Base-by-base conservation (phyloP, 768 basidiomycete species). In the Tylopilus subfusipes region DNA sequence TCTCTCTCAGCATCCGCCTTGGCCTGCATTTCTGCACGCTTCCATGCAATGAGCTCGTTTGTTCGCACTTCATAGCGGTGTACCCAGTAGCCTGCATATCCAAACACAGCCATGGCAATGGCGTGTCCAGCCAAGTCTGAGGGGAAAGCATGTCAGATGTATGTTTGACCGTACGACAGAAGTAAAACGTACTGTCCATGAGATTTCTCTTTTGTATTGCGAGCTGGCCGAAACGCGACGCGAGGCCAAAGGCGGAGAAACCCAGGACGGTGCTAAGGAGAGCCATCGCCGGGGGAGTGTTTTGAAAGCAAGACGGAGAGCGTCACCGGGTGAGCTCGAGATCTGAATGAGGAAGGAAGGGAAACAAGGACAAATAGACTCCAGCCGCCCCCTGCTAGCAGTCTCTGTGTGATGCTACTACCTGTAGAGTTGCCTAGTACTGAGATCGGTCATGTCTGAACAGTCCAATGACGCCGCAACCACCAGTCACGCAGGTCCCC, bases 201-300 rank as follows among this genome's bases (percentile, higher is more conserved):
- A 94, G 78, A 66, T 85, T 84, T 64, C 88, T 79, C 67, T 80
- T 85, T 71, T 92, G 87, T 64, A 97, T 88, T 50, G 86, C 88
- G 22, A 97, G 83, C 73, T 95, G 93, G 63, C 90, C 91, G 56
- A 93, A 77, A 55, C 94, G 81, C 19, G 86, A 84, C 21, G 85
- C 85, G 54, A 97, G 85, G 40, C 93, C 93, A 66, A 93, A 86
- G 53, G 80, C 71, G 3, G 90, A 88, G 72, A 90, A 90, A 39
- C 90, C 89, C 66, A 90, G 69, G 57, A 92, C 72, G 66, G 82
- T 89, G 47, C 82, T 73, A 52, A 88, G 74, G 65, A 90, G 73
- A 39, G 86, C 67, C 85, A 89, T 90, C 52, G n/a, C n/a, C n/a
- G n/a, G 42, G n/a, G 18, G 31, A 40, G 16, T 4, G 19, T 33